These are phyloP conservation scores for Singerocomus inundabilis DNA, from an alignment of 1,284 basidiomycete species.

Conservation along the genomic window DNA sequence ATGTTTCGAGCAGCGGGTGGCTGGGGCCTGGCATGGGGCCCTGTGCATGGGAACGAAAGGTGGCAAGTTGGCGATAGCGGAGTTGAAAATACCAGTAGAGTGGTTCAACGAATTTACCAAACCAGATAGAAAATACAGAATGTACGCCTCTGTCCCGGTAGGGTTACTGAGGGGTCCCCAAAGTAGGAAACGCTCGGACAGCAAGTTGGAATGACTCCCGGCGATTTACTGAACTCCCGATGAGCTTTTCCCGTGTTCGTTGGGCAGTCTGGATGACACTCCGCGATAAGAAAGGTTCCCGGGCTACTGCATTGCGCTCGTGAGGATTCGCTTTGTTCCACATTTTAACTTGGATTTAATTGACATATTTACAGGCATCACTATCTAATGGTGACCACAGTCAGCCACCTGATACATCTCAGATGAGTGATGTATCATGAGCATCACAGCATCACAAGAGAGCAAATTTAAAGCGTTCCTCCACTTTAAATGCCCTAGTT, in stretches of 20 bases:
- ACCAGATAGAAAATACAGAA: background rate
- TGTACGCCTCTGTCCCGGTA: background rate
- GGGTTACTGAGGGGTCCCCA: slow-evolving; percentile 2
- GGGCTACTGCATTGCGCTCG: background rate
- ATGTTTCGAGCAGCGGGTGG: background rate
- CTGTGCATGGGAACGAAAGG: background rate
- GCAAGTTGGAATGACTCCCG: background rate
- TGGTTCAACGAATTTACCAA: background rate
- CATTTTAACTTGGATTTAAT: background rate
- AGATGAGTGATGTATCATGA: too few species aligned
- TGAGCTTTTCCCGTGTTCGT: too few species aligned
- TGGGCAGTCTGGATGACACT: background rate
- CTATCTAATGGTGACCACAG: background rate
- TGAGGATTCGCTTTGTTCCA: background rate
- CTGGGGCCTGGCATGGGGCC: background rate
- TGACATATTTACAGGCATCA: background rate
- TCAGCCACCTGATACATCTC: background rate
- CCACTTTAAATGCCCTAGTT: background rate
- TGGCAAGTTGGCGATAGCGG: background rate
- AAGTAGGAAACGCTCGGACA: background rate
- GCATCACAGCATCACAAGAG: background rate
- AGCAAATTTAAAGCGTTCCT: background rate
- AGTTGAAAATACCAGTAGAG: background rate
- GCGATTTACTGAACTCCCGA: background rate
- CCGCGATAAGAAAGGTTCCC: background rate